phyloP scores from a whole-genome alignment of 1,284 basidiomycete species.

The Bjerkandera adusta region DNA sequence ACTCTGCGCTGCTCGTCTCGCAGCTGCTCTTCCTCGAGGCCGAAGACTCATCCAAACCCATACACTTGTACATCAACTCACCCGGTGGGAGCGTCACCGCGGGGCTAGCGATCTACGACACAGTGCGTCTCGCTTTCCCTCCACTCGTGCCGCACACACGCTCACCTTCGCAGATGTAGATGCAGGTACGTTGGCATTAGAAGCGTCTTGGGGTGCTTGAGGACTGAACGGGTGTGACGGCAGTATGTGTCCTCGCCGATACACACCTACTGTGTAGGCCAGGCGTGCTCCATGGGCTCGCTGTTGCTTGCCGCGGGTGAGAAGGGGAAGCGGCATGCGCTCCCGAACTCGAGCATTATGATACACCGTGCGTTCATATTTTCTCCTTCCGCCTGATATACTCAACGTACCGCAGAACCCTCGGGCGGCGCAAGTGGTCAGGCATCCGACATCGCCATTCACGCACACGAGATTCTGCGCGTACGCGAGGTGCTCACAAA shows the following conservation, averaged over 20 bases:
- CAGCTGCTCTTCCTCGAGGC: constrained; percentile 93
- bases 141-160: not conserved
- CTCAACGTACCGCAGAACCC: constrained; percentile 62
- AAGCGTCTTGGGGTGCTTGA: not conserved
- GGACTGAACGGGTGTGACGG: too few relatives aligned
- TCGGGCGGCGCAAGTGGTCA: constrained; percentile 93
- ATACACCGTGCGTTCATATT: constrained; percentile 78
- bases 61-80: constrained; percentile 93
- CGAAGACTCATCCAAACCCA: constrained; percentile 88
- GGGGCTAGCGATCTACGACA: constrained; percentile 93
- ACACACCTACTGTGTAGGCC: constrained; percentile 91
- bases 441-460: constrained; percentile 92
- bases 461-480: constrained; percentile 90
- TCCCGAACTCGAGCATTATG: constrained; percentile 94
- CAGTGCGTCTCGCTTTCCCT: constrained; percentile 65
- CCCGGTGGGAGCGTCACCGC: constrained; percentile 93
- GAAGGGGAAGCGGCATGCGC: constrained; percentile 82
- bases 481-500: constrained; percentile 78
- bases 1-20: constrained; percentile 83
- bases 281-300: constrained; percentile 93
- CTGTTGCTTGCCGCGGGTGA: constrained; percentile 86
- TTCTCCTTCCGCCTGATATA: constrained; percentile 15
- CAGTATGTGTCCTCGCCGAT: constrained; percentile 91
- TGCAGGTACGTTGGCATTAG: constrained; percentile 59
- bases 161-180: constrained; percentile 43